Conservation (phyloP, 2,329 filamentous ascomycete genomes). For the Ophiostoma populinum region DNA sequence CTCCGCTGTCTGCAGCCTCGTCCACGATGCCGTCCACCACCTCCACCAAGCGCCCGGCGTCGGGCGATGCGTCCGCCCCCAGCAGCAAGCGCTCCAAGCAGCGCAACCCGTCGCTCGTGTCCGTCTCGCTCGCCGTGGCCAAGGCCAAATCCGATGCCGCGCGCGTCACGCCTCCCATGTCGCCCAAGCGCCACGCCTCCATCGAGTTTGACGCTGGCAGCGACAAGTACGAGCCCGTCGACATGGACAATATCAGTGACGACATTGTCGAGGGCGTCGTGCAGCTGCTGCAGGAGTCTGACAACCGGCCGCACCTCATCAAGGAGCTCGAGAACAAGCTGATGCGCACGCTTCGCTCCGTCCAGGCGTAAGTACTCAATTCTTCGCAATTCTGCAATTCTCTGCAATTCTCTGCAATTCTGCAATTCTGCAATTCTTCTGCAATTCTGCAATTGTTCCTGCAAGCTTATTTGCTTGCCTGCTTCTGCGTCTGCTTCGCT, state of each 20-base stretch:
- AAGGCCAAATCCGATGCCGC: conserved; percentile 9
- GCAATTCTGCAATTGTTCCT: neutral
- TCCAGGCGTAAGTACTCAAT: conserved; percentile 63
- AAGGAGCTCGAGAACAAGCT: conserved; percentile 80
- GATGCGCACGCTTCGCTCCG: conserved; percentile 57
- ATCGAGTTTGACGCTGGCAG: conserved; percentile 23
- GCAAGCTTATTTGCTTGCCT: no score
- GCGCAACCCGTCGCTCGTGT: conserved; percentile 35
- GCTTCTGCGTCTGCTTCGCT: neutral
- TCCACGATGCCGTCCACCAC: conserved; percentile 16
- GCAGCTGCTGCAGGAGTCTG: conserved; percentile 71
- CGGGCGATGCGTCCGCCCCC: conserved; percentile 7
- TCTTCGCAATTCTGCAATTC: neutral
- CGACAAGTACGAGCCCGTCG: conserved; percentile 33
- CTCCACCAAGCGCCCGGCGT: conserved; percentile 10
- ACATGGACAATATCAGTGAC: conserved; percentile 75
- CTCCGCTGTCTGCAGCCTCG: no score
- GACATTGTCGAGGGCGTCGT: conserved; percentile 90
- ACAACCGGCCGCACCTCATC: conserved; percentile 82
- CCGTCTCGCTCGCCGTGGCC: conserved; percentile 2
- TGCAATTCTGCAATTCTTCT: neutral
- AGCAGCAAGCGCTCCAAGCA: conserved; percentile 56
- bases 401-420: no score
- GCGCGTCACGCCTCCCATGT: conserved; percentile 59
- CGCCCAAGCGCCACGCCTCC: conserved; percentile 32